phyloP scores from a whole-genome alignment of 106 monocot species.

The Acorus calamus region DNA sequence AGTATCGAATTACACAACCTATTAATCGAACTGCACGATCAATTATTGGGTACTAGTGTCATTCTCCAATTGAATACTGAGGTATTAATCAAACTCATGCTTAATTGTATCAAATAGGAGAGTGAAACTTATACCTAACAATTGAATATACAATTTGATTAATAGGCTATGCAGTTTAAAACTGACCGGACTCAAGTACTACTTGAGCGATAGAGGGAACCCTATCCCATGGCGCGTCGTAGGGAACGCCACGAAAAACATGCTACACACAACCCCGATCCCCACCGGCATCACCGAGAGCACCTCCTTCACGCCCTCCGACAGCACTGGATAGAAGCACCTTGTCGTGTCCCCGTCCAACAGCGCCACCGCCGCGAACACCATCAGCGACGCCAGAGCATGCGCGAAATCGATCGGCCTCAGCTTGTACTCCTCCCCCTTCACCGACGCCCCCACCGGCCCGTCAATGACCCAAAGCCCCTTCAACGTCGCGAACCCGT shows the following conservation, averaged over 20 bases:
- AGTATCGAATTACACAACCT: too few relatives aligned
- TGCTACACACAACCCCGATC: slow-evolving; percentile 32
- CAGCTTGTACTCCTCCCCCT: slow-evolving; percentile 3
- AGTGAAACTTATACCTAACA: too few relatives aligned
- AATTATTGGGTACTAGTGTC: too few relatives aligned
- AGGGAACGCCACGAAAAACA: slow-evolving; percentile 40
- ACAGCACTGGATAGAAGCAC: slow-evolving; percentile 37
- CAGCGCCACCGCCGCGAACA: slow-evolving; percentile 45
- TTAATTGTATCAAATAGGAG: too few relatives aligned
- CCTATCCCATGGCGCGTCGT: slow-evolving; percentile 56
- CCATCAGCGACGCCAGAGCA: slow-evolving; percentile 32
- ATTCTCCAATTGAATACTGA: too few relatives aligned
- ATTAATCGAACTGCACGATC: too few relatives aligned
- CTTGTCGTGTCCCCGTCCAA: slow-evolving; percentile 28
- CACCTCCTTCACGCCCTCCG: slow-evolving; percentile 22
- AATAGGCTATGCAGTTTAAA: too few relatives aligned
- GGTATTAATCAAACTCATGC: too few relatives aligned
- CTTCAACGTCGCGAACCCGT: too few relatives aligned
- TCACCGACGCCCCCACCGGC: neutral
- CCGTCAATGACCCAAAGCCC: too few relatives aligned
- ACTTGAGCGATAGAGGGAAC: slow-evolving; percentile 31
- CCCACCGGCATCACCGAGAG: slow-evolving; percentile 40
- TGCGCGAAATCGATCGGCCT: slow-evolving; percentile 33
- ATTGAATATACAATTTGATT: too few relatives aligned
- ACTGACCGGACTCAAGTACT: too few relatives aligned